These are phyloP conservation scores for Senecio squalidus DNA, from an alignment of 140 eudicot genomes.

Conservation along the genomic window DNA sequence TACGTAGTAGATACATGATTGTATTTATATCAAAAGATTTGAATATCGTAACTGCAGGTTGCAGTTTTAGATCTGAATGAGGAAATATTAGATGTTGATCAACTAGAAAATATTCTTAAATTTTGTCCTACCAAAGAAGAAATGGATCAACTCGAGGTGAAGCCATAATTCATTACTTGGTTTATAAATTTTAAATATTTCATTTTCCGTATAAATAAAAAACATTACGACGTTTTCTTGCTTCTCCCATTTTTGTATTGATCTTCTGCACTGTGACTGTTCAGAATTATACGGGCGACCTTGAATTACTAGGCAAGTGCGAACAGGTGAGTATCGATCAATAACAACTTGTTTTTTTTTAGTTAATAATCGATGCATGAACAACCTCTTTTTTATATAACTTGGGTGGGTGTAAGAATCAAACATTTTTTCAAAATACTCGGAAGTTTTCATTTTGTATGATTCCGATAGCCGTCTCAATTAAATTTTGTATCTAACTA, in stretches of 20 bases:
- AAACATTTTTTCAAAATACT: no score
- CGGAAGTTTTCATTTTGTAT: no score
- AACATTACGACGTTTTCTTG: not conserved
- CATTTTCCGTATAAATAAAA: no score
- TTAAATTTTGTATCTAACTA: no score
- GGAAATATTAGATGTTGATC: conserved; percentile 44
- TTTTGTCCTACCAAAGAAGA: conserved; percentile 60
- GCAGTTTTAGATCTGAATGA: conserved; percentile 69
- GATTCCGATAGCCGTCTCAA: not conserved
- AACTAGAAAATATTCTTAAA: conserved; percentile 48
- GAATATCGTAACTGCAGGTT: conserved; percentile 39
- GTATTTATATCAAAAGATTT: not conserved
- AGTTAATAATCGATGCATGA: no score
- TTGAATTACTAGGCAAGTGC: conserved; percentile 50
- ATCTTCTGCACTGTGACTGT: conserved; percentile 15
- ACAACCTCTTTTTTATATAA: no score
- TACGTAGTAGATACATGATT: no score
- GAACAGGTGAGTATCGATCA: conserved; percentile 44
- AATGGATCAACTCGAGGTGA: conserved; percentile 59
- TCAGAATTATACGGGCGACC: conserved; percentile 65
- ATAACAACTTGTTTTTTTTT: not conserved
- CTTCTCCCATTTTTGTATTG: conserved; percentile 14
- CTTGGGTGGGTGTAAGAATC: no score
- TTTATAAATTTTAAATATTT: no score
- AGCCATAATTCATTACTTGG: not conserved